Conservation (phyloP, 192 early-diverging fungal genomes). For the Linnemannia hyalina region DNA sequence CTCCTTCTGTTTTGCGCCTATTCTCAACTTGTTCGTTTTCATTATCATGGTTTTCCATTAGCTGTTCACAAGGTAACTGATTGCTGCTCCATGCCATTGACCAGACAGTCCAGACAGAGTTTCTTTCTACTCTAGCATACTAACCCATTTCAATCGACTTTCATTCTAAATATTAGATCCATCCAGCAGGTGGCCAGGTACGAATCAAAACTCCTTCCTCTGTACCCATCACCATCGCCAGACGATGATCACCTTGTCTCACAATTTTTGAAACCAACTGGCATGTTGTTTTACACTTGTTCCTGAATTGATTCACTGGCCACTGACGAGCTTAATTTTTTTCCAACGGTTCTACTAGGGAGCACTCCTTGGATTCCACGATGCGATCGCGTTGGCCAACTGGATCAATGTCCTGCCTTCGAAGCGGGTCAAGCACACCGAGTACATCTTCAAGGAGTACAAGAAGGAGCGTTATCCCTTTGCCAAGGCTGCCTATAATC, state of each 20-base stretch:
- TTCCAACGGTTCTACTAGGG: background rate
- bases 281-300: background rate
- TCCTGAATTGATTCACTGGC: background rate
- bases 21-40: background rate
- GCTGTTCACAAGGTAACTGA: background rate
- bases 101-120: background rate
- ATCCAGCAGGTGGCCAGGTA: background rate
- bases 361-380: conserved; percentile 4
- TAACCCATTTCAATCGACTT: background rate
- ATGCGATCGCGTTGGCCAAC: conserved; percentile 15
- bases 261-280: background rate
- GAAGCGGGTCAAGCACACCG: background rate
- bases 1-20: background rate
- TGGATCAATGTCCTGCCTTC: conserved; percentile 19
- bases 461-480: conserved; percentile 5
- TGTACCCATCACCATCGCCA: background rate
- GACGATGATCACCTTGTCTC: background rate
- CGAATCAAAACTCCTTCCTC: background rate
- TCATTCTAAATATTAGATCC: background rate
- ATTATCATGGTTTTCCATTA: background rate
- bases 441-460: conserved; percentile 12
- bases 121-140: background rate
- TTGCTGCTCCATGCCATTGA: background rate
- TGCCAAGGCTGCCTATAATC: background rate
- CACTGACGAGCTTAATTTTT: background rate